Evolutionary conservation across 352 stramenopile genomes (phyloP), one percentile per base, ranked within the genome.

Genomic region (Phytophthora citricola): DNA sequence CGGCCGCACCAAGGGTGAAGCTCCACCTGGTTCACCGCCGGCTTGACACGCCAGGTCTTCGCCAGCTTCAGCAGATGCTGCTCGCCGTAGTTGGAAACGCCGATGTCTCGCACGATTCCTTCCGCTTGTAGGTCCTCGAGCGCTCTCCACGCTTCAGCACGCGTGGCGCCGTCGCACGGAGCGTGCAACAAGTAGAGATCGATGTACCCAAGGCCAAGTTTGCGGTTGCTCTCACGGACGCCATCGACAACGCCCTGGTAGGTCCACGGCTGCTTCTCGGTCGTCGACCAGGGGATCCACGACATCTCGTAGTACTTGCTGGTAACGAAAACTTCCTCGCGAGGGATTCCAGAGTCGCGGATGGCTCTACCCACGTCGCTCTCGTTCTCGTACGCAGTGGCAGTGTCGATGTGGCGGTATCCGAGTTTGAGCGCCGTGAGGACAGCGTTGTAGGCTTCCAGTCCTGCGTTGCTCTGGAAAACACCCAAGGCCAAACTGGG

Each of bases 321-420:
- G n/a, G 88, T 95, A 2, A 97, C 49, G 67, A 96, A 97, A 26
- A 97, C 81, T 20, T 95, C 77, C 5, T 84, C 57, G 12, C 90
- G 80, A 6, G 78, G 74, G 6, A 96, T 68, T 26, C 89, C 80
- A 20, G 86, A 90, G 60, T 96, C 89, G 24, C 54, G 63, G 50
- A 93, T 68, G 8, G 76, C 92, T 36, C 69, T 56, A 20, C 92
- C 92, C 11, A 97, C 93, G n/a, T 94, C 88, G 14, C 46, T 58
- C 44, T 97, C 90, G 65, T 98, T 98, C 10, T 83, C 51, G 67
- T 97, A 97, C 3, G 91, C 55, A 31, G 83, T 78, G 4, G 92
- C 92, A 12, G 84, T 94, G 71, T 97, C 92, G 57, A 98, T 97
- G 63, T 97, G 87, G 31, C 92, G 78, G 58, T 95, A 95, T 44